phyloP scores from a whole-genome alignment of 78 protist genomes.

The Anaeramoeba flamelloides region DNA sequence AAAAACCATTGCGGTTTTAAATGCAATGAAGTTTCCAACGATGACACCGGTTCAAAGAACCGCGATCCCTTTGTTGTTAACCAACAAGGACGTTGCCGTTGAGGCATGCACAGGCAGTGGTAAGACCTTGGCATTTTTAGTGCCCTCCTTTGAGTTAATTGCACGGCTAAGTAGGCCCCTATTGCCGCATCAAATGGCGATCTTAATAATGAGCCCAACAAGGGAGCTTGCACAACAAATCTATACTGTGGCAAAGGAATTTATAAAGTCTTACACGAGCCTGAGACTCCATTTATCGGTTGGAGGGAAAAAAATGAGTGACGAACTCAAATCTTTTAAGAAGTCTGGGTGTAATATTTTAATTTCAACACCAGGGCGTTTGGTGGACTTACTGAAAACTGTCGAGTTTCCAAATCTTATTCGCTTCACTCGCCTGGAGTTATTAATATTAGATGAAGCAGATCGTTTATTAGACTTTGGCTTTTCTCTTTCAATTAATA shows the following conservation, averaged over 20 bases:
- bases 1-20: not conserved
- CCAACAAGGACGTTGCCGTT: not conserved
- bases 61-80: not conserved
- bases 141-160: not conserved
- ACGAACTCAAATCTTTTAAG: no score
- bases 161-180: not conserved
- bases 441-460: not conserved
- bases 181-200: not conserved
- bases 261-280: not conserved
- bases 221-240: not conserved
- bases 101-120: not conserved
- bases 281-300: not conserved
- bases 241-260: not conserved
- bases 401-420: not conserved
- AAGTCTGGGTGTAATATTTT: not conserved
- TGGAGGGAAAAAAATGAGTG: not conserved
- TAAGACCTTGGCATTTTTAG: not conserved
- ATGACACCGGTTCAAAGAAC: slow-evolving; percentile 1
- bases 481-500: not conserved
- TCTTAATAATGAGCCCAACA: not conserved
- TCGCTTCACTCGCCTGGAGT: not conserved
- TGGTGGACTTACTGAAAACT: not conserved
- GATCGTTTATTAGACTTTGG: not conserved
- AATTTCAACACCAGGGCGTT: not conserved
- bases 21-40: not conserved